A percentile compares a stretch with the other conserved stretches of the same genome.
Evolutionary conservation across 345 rosid genomes (phyloP).

Genomic region (Eucalyptus rudis): DNA sequence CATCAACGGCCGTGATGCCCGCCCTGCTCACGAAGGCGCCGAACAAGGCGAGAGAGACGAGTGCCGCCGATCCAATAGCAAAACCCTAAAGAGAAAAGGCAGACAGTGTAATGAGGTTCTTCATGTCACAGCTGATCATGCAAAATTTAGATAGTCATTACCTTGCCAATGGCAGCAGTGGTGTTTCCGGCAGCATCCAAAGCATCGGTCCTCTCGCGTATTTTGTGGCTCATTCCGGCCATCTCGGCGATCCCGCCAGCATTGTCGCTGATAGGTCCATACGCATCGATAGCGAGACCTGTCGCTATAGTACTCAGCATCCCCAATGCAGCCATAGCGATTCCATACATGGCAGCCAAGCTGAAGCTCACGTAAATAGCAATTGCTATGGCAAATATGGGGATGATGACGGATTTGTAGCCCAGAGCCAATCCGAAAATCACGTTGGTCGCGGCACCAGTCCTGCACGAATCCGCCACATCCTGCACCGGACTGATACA

Average conservation of each 20-base stretch:
- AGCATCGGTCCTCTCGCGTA: conserved; percentile 53
- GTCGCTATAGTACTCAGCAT: conserved; percentile 68
- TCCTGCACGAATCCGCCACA: conserved; percentile 58
- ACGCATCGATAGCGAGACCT: conserved; percentile 61
- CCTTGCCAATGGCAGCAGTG: conserved; percentile 78
- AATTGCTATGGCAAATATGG: conserved; percentile 47
- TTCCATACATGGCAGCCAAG: conserved; percentile 65
- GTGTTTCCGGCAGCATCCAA: conserved; percentile 66
- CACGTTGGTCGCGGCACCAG: conserved; percentile 59
- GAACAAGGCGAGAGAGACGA: conserved; percentile 60
- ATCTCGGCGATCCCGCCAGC: conserved; percentile 70
- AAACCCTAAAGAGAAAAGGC: conserved; percentile 28
- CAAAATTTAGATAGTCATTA: not conserved
- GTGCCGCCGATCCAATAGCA: conserved; percentile 64
- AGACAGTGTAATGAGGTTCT: too few relatives aligned
- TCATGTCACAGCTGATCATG: not conserved
- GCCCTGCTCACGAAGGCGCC: conserved; percentile 70
- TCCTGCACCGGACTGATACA: conserved; percentile 50
- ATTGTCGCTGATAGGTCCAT: conserved; percentile 63
- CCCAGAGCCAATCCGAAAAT: conserved; percentile 64
- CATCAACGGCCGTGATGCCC: conserved; percentile 39
- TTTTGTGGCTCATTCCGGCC: conserved; percentile 62
- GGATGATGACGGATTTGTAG: conserved; percentile 54
- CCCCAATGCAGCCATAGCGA: conserved; percentile 54
- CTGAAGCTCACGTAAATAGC: conserved; percentile 56